Conservation (phyloP, 768 basidiomycete genomes). For the Galerina sulciceps region DNA sequence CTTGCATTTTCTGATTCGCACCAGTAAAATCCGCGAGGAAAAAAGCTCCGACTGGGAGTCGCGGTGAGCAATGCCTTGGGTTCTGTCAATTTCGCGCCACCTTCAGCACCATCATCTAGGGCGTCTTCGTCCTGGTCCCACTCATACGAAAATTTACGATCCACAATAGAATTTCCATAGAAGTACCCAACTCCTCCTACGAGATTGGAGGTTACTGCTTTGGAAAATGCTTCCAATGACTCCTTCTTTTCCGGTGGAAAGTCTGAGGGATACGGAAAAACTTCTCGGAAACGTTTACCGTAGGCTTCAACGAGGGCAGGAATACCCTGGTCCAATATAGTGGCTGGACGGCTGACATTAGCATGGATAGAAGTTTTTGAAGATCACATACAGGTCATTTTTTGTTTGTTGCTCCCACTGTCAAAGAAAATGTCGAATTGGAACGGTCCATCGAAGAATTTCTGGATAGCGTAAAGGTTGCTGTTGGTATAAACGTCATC, state of each 20-base stretch:
- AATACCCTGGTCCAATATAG: slow-evolving; percentile 70
- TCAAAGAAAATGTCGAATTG: slow-evolving; percentile 92
- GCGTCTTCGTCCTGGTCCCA: slow-evolving; percentile 77
- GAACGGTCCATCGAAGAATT: slow-evolving; percentile 82
- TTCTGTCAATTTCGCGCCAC: slow-evolving; percentile 71
- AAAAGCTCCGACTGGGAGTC: slow-evolving; percentile 95
- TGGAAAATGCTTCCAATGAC: slow-evolving; percentile 74
- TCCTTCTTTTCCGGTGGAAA: slow-evolving; percentile 51
- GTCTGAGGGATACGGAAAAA: slow-evolving; percentile 71
- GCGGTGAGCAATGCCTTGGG: slow-evolving; percentile 83
- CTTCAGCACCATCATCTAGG: slow-evolving; percentile 42
- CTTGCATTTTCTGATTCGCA: slow-evolving; percentile 29
- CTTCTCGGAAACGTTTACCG: slow-evolving; percentile 63
- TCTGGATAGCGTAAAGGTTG: slow-evolving; percentile 89
- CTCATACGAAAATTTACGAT: slow-evolving; percentile 84
- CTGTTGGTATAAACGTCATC: slow-evolving; percentile 74
- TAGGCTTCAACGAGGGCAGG: slow-evolving; percentile 65
- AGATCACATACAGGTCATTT: slow-evolving; percentile 60
- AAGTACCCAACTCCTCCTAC: slow-evolving; percentile 96
- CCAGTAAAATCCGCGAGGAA: slow-evolving; percentile 98
- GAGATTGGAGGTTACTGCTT: slow-evolving; percentile 88
- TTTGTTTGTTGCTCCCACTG: slow-evolving; percentile 67
- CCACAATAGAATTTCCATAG: slow-evolving; percentile 87
- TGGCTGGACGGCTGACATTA: slow-evolving; percentile 45
- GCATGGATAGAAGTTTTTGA: not conserved